These are phyloP conservation scores for Phallus indusiatus DNA, from an alignment of 768 basidiomycete species.

Conservation along the genomic window DNA sequence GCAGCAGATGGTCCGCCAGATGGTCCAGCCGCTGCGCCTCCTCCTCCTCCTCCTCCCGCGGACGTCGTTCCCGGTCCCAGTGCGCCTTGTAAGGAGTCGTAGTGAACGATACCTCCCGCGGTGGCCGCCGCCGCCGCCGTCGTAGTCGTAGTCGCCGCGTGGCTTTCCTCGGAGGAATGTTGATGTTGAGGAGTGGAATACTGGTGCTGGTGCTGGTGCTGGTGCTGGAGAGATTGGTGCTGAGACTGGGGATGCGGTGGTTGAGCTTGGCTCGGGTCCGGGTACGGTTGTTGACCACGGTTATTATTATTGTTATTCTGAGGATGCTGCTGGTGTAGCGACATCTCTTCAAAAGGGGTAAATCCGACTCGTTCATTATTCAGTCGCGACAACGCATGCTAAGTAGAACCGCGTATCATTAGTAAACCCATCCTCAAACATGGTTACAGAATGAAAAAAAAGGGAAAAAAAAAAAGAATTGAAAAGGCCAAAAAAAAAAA, in stretches of 20 bases:
- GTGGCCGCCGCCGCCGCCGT: not conserved
- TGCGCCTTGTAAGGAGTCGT: conserved; percentile 7
- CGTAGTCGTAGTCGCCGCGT: not conserved
- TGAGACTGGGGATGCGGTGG: not conserved
- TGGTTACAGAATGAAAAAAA: not conserved
- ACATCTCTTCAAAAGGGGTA: conserved; percentile 3
- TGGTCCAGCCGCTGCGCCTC: not conserved
- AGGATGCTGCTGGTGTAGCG: conserved; percentile 6
- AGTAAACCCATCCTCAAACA: not conserved
- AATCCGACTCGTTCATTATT: not conserved
- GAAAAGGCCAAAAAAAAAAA: not conserved
- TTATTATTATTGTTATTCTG: not conserved
- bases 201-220: not conserved
- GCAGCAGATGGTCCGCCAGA: not conserved
- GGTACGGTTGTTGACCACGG: not conserved
- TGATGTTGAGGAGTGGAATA: not conserved
- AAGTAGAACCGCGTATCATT: not conserved
- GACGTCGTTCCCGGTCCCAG: not conserved
- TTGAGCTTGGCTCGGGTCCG: not conserved
- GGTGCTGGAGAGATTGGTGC: not conserved
- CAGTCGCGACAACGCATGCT: conserved; percentile 2
- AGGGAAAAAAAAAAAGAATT: not conserved
- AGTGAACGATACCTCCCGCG: not conserved
- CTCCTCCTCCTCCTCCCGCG: not conserved
- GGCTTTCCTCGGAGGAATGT: not conserved